Base-by-base conservation (phyloP, 345 rosid genomes). In the Noccaea bulbosa region DNA sequence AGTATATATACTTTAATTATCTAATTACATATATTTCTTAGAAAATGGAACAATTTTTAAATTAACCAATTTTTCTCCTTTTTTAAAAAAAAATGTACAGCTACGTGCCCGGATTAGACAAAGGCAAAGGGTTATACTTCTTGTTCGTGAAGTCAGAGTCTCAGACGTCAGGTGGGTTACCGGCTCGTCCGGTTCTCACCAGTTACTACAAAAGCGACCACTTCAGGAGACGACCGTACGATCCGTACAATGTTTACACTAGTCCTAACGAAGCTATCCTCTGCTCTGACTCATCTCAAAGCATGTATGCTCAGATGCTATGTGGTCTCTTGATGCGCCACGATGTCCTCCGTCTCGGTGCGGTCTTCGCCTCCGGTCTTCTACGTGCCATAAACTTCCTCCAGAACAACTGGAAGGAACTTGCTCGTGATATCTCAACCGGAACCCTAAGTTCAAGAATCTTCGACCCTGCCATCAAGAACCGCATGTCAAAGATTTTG, bases 291-390 rank as follows among this genome's bases (percentile, higher is more conserved):
- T 82, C 96, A 7, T 83, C 81, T 69, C 98, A 93, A 75, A 89
- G 98, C 82, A 93, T 93, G 98, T 88, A 87, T 64, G 59, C 86
- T 17, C 98, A 93, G 74, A 87, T 93, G 94, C 89, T 93, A 2
- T 91, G 94, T 24, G 96, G 98, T 46, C 85, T 93, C 12, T 34
- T 86, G 69, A 80, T 83, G 90, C 83, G 86, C 43, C 76, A 84
- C 5, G 83, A 86, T 8, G 98, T 93, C 16, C 86, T 86, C 17
- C 93, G 97, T 0, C 85, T 93, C 0, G 98, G 98, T 0, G 97
- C 98, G 0, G 88, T 93, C 5, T 93, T 91, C 15, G 97, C 98
- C 38, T 93, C 98, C 0, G 96, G 98, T 55, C 87, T 91, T 4
- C 86, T 93, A 44, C 75, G 92, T 8, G 94, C 98, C 54, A 86